phyloP scores from a whole-genome alignment of 164 flowering plant species.

The Hamamelis virginiana region DNA sequence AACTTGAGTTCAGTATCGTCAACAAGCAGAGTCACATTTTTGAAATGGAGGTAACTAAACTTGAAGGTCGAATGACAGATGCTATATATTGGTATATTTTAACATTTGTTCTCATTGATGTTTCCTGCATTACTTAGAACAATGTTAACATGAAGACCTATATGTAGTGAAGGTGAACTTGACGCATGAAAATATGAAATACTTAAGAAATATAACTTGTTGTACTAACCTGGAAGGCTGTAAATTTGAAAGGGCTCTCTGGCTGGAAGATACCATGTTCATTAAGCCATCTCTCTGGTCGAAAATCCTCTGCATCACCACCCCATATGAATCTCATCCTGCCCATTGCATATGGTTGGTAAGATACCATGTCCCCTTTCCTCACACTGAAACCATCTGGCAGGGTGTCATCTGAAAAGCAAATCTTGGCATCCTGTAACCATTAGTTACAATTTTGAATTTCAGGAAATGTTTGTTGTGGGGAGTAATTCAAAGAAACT shows the following conservation, averaged over 20 bases:
- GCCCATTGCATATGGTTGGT: conserved; percentile 86
- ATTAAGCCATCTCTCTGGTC: conserved; percentile 80
- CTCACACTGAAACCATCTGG: conserved; percentile 67
- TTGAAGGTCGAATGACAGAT: too few species aligned
- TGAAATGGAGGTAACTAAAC: too few species aligned
- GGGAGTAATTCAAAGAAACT: too few species aligned
- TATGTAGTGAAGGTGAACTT: neutral
- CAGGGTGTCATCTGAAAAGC: conserved; percentile 61
- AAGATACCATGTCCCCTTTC: conserved; percentile 62
- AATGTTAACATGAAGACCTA: neutral
- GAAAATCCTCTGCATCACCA: conserved; percentile 67
- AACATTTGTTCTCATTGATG: too few species aligned
- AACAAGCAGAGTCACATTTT: too few species aligned
- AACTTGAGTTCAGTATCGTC: neutral
- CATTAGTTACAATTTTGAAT: neutral
- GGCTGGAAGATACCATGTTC: conserved; percentile 54
- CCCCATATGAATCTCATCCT: conserved; percentile 85
- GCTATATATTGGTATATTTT: too few species aligned
- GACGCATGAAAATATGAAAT: neutral
- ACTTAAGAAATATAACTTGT: neutral
- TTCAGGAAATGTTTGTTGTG: too few species aligned
- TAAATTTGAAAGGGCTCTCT: conserved; percentile 74
- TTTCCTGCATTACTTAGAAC: neutral
- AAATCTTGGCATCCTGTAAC: conserved; percentile 52
- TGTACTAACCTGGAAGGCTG: conserved; percentile 63